Evolutionary conservation across 345 rosid species (phyloP).

Genomic region (Ailanthus altissimus): DNA sequence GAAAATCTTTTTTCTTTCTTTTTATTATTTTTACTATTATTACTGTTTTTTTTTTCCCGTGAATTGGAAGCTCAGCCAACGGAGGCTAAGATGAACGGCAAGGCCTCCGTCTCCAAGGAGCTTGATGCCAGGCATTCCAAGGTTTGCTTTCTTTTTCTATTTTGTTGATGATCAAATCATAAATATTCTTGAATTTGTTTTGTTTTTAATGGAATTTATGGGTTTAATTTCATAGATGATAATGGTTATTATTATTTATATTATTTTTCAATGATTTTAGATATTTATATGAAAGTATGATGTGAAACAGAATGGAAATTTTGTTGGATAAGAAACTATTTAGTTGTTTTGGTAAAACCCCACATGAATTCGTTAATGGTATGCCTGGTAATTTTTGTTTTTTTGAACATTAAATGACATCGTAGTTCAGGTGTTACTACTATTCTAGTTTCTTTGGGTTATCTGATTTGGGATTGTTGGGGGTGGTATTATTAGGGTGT

Average conservation of each 20-base stretch:
- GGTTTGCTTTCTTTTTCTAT: constrained; percentile 35
- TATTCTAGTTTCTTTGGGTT: neutral
- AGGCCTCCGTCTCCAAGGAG: constrained; percentile 77
- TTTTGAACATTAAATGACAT: neutral
- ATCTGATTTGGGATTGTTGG: neutral
- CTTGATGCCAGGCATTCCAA: constrained; percentile 72
- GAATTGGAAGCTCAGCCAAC: neutral
- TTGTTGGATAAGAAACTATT: neutral
- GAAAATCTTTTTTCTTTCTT: neutral
- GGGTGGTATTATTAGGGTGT: neutral
- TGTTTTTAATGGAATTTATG: neutral
- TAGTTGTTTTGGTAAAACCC: too few species aligned
- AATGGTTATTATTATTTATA: too few species aligned
- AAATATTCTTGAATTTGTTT: neutral
- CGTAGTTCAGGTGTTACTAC: neutral
- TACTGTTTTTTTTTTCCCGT: neutral
- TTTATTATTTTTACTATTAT: neutral
- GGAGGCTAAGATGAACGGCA: constrained; percentile 54
- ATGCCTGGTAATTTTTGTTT: too few species aligned
- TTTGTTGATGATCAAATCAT: neutral
- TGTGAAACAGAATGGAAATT: neutral
- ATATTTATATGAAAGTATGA: neutral
- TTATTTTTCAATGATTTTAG: neutral
- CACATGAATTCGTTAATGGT: too few species aligned
- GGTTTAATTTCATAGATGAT: neutral